A percentile compares a stretch with the other conserved stretches of the same genome.
Conservation (phyloP, 2,329 filamentous ascomycete species). For the Cladosporium cucumerinum region DNA sequence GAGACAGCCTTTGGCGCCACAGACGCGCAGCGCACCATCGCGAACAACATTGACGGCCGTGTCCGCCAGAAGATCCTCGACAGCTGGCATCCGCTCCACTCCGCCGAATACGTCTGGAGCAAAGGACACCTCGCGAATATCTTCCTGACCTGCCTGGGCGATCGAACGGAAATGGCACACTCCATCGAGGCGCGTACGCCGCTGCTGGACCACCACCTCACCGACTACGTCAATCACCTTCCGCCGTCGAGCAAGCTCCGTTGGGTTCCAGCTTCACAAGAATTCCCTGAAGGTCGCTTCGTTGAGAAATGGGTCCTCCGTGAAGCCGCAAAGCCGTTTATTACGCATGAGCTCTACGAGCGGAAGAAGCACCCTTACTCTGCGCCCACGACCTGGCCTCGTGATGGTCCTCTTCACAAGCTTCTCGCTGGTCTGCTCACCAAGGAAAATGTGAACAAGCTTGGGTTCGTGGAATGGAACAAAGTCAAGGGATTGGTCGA, state of each 20-base stretch:
- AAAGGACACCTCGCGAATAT: slow-evolving; percentile 39
- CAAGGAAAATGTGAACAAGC: slow-evolving; percentile 28
- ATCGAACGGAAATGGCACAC: slow-evolving; percentile 46
- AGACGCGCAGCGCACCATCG: slow-evolving; percentile 35
- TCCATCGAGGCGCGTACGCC: slow-evolving; percentile 41
- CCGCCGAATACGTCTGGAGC: slow-evolving; percentile 38
- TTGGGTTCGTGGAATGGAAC: slow-evolving; percentile 38
- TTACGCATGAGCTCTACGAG: slow-evolving; percentile 52
- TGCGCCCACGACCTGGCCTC: slow-evolving; percentile 44
- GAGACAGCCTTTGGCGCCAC: slow-evolving; percentile 26
- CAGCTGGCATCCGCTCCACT: slow-evolving; percentile 43
- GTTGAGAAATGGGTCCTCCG: slow-evolving; percentile 52
- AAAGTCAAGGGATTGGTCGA: slow-evolving; percentile 36
- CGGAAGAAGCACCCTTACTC: slow-evolving; percentile 49
- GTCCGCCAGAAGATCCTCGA: slow-evolving; percentile 31
- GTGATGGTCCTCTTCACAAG: slow-evolving; percentile 44
- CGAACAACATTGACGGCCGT: slow-evolving; percentile 32
- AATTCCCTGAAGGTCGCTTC: slow-evolving; percentile 26
- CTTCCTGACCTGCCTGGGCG: slow-evolving; percentile 44
- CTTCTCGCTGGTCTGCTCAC: slow-evolving; percentile 32
- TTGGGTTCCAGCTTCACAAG: slow-evolving; percentile 22
- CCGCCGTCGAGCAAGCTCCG: slow-evolving; percentile 39
- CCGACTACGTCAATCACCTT: slow-evolving; percentile 39
- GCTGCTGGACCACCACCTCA: slow-evolving; percentile 41
- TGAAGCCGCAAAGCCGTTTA: slow-evolving; percentile 49